phyloP scores from a whole-genome alignment of 179 eudicot species.

The Actinidia arguta region DNA sequence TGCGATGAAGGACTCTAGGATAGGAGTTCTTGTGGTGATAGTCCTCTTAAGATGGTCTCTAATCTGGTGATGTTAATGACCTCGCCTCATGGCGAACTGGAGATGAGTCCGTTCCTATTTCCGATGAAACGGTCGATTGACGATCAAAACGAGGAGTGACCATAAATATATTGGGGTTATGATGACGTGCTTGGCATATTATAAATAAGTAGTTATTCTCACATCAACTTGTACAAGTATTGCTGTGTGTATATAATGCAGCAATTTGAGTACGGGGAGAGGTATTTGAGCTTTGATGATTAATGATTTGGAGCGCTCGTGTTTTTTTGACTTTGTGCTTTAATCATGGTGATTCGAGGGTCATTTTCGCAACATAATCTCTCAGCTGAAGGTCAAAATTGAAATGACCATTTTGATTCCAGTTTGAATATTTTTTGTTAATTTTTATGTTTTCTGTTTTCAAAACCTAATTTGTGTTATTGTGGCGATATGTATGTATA shows the following conservation, averaged over 20 bases:
- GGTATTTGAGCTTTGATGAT: background rate
- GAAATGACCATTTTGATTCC: constrained; percentile 5
- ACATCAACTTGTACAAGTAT: background rate
- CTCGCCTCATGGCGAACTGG: no score
- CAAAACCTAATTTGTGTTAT: no score
- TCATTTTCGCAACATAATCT: constrained; percentile 31
- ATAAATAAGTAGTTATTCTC: no score
- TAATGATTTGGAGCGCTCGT: constrained; percentile 24
- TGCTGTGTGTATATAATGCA: background rate
- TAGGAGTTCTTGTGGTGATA: no score
- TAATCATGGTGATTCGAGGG: constrained; percentile 43
- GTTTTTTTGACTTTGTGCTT: constrained; percentile 10
- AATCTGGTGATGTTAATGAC: no score
- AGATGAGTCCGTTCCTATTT: no score
- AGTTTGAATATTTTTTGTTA: background rate
- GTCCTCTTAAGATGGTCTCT: no score
- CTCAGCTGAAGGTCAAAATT: constrained; percentile 28
- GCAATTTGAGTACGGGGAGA: constrained; percentile 14
- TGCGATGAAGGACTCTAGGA: no score
- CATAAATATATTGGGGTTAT: no score
- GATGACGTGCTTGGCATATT: no score
- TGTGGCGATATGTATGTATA: constrained; percentile 10
- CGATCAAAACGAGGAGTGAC: no score
- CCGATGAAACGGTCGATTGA: no score
- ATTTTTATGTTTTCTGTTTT: background rate